Base-by-base conservation (phyloP, 371 early-diverging fungal species). In the Mucor sp. region DNA sequence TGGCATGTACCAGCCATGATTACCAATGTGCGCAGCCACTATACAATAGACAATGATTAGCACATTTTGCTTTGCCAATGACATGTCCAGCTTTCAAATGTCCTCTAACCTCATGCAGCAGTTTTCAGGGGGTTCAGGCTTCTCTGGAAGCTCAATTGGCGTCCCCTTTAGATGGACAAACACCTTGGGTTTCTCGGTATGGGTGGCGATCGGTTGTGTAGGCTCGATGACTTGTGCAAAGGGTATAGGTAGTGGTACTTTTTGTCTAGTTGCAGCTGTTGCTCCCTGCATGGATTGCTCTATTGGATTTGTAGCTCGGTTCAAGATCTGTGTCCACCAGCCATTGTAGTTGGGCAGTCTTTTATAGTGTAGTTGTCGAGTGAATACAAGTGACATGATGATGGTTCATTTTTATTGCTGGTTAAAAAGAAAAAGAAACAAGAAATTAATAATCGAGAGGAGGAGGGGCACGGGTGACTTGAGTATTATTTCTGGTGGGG, bases 31-130 rank as follows among this genome's bases (percentile, higher is more conserved):
- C 82, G 33, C 82, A 81, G 21, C 82, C 82, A 66, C 82, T 80
- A 58, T 30, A 59, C 9, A 27, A 41, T 15, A 48, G 5, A 43
- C 33, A 47, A 35, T 14, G 41, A 65, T 55, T 25, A 47, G 12
- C 8, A 41, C 25, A 8, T 0, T 32, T 32, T 30, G 15, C 30
- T 30, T 37, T 53, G 15, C 14, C 14, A 30, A 35, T 9, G 5
- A 39, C 15, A 25, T 58, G 3, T 27, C 14, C 8, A 37, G 14
- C 39, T n/a, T n/a, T 28, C 12, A 21, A 47, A 21, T 47, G 41
- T 9, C 58, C 74, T n/a, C n/a, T n/a, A n/a, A 80, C 80, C 80
- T 82, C 82, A 82, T 82, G 62, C 82, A 82, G 43, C 82, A 82
- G 21, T 79, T 77, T 9, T 79, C 79, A 8, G 82, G 82, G 17